phyloP scores from a whole-genome alignment of 345 rosid species.

The Gossypium raimondii region DNA sequence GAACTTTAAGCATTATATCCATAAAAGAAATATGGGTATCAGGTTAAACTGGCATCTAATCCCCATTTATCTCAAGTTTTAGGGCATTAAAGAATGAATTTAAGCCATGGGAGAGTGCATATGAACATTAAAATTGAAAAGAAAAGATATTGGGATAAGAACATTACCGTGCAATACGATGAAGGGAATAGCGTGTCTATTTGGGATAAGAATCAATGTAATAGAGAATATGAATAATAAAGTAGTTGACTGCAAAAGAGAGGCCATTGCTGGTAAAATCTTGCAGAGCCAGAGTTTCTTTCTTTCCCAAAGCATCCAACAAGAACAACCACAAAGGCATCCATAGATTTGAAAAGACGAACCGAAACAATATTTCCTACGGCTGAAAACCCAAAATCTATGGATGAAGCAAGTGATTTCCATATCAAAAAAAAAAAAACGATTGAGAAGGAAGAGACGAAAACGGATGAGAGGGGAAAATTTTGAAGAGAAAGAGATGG shows the following conservation, averaged over 20 bases:
- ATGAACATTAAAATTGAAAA: background rate
- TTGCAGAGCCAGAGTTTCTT: too few relatives aligned
- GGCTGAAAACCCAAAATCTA: too few relatives aligned
- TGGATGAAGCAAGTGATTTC: too few relatives aligned
- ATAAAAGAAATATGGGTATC: background rate
- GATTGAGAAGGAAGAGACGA: too few relatives aligned
- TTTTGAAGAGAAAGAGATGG: too few relatives aligned
- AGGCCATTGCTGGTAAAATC: background rate
- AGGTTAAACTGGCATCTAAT: background rate
- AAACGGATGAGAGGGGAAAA: too few relatives aligned
- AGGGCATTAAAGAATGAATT: background rate
- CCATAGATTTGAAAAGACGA: too few relatives aligned
- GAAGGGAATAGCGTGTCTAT: slow-evolving; percentile 56
- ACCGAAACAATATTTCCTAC: too few relatives aligned
- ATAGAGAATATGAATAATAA: background rate
- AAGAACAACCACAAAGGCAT: too few relatives aligned
- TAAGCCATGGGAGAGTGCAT: background rate
- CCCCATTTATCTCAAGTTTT: background rate
- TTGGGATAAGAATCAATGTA: slow-evolving; percentile 16
- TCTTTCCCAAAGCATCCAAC: too few relatives aligned
- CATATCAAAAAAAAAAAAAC: too few relatives aligned
- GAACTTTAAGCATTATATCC: background rate
- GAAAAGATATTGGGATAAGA: background rate
- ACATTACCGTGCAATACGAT: slow-evolving; percentile 62
- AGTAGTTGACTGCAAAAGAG: background rate